Percentiles rank a stretch among this genome's conserved stretches.
Evolutionary conservation across 306 rosid species (phyloP).

Genomic region (barrel medic (Medicago truncatula)): DNA sequence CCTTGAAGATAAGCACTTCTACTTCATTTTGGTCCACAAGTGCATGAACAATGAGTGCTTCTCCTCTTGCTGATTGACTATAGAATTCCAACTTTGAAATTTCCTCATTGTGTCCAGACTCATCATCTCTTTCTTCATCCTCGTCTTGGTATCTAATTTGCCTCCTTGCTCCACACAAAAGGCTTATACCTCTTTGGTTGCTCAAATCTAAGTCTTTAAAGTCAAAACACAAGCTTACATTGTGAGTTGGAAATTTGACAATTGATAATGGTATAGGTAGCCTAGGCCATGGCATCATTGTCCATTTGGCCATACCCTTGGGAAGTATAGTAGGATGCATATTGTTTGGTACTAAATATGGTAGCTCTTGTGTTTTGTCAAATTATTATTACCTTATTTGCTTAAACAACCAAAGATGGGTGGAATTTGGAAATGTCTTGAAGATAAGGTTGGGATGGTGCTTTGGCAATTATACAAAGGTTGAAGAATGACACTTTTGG

Average conservation of each 20-base stretch:
- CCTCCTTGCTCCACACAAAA: conserved; percentile 57
- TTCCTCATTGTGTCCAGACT: conserved; percentile 65
- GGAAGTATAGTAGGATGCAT: conserved; percentile 29
- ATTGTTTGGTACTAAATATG: conserved; percentile 17
- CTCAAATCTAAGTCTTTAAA: conserved; percentile 23
- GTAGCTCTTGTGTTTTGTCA: conserved; percentile 20
- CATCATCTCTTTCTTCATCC: conserved; percentile 50
- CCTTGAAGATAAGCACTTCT: conserved; percentile 88
- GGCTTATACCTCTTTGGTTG: conserved; percentile 20
- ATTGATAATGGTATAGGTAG: conserved; percentile 33
- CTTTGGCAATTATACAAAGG: not conserved
- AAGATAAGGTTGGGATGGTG: conserved; percentile 43
- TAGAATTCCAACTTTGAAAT: conserved; percentile 69
- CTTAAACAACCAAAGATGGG: conserved; percentile 20
- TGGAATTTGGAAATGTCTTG: not conserved
- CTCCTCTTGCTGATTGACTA: conserved; percentile 65
- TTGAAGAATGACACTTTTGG: conserved; percentile 9
- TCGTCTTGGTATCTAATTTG: conserved; percentile 60
- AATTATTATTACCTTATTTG: conserved; percentile 16
- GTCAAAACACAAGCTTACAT: conserved; percentile 21
- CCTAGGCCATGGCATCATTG: conserved; percentile 37
- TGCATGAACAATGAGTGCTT: conserved; percentile 79
- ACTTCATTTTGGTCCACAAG: conserved; percentile 63
- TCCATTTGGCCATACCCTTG: conserved; percentile 25
- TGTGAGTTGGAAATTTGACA: conserved; percentile 5